Conservation (phyloP, 345 rosid species). For the Citrus medica region DNA sequence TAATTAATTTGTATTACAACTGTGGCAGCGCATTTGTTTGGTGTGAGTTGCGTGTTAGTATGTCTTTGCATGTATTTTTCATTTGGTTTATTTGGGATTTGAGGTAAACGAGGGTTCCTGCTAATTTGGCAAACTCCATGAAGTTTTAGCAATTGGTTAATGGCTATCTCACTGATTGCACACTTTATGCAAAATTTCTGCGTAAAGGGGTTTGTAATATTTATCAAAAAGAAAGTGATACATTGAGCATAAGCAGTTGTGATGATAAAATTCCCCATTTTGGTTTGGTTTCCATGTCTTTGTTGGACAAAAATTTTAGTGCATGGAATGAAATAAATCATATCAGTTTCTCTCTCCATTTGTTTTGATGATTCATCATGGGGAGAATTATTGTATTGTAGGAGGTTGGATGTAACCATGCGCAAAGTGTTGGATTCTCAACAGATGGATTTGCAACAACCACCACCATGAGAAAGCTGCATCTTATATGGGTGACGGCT, state of each 20-base stretch:
- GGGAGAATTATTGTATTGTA: constrained; percentile 21
- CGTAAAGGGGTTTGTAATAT: not conserved
- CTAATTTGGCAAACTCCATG: not conserved
- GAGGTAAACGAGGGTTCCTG: not conserved
- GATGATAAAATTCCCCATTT: not conserved
- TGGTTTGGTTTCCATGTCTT: not conserved
- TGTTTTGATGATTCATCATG: not conserved
- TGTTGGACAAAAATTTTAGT: not conserved
- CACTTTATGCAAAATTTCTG: not conserved
- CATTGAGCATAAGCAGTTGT: not conserved
- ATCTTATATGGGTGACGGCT: constrained; percentile 98
- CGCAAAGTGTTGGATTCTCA: constrained; percentile 84
- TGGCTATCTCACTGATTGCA: not conserved
- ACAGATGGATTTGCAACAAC: constrained; percentile 94
- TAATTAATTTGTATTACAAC: not conserved
- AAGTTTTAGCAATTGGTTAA: not conserved
- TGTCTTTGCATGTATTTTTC: not conserved
- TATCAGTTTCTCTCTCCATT: not conserved
- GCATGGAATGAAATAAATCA: not conserved
- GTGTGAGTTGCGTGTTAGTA: not conserved
- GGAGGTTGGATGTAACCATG: constrained; percentile 97
- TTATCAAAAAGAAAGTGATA: not conserved
- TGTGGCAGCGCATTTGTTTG: not conserved
- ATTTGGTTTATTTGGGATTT: not conserved
- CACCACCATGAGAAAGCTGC: constrained; percentile 79